Percentiles rank a stretch among this genome's conserved stretches.
Conservation (phyloP, 1,139 yeast species). For the Nakaseomyces uthaithaninus region DNA sequence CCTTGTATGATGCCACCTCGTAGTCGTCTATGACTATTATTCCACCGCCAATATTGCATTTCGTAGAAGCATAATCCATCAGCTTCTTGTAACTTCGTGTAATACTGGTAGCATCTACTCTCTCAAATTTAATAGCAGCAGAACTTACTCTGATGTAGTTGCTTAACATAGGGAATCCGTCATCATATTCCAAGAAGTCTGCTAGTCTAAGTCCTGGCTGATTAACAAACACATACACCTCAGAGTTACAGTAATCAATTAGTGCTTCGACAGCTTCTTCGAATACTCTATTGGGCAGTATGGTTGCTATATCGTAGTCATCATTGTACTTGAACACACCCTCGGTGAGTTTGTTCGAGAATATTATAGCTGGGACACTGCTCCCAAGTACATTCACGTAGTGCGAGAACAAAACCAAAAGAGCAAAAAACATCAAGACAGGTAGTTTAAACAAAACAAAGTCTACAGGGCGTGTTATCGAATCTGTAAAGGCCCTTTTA, state of each 20-base stretch:
- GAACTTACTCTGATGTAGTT: slow-evolving; percentile 53
- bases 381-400: slow-evolving; percentile 4
- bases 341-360: slow-evolving; percentile 25
- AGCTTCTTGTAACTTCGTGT: slow-evolving; percentile 22
- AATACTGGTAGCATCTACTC: slow-evolving; percentile 32
- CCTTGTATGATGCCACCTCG: slow-evolving; percentile 20
- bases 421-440: neutral
- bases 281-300: slow-evolving; percentile 34
- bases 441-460: too few relatives aligned
- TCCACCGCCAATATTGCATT: slow-evolving; percentile 15
- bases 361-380: slow-evolving; percentile 26
- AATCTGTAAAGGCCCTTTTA: too few relatives aligned
- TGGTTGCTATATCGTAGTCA: slow-evolving; percentile 13
- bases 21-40: slow-evolving; percentile 19
- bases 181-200: slow-evolving; percentile 44
- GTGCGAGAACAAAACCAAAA: neutral
- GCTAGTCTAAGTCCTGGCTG: slow-evolving; percentile 56
- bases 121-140: slow-evolving; percentile 41
- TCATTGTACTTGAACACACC: slow-evolving; percentile 19
- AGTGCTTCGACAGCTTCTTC: slow-evolving; percentile 42
- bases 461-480: too few relatives aligned
- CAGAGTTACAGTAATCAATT: slow-evolving; percentile 56
- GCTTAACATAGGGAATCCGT: slow-evolving; percentile 47
- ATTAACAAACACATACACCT: slow-evolving; percentile 59
- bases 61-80: slow-evolving; percentile 18